Percentiles rank a stretch among this genome's conserved stretches.
Conservation (phyloP, 2,329 filamentous ascomycete species). For the Fusarium anthophilum region DNA sequence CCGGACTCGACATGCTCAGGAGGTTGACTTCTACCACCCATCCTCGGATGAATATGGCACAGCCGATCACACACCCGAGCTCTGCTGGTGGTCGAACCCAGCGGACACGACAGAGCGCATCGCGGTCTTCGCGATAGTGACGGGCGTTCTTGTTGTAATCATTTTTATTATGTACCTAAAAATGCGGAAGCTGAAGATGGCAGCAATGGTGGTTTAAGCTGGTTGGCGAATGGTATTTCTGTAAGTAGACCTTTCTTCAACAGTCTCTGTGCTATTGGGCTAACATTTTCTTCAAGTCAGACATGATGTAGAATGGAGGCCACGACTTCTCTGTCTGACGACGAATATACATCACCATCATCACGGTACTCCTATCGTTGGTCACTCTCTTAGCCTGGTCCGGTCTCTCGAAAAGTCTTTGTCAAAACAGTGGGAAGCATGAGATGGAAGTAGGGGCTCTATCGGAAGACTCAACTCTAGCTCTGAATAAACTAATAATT, state of each 20-base stretch:
- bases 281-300: neutral
- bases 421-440: neutral
- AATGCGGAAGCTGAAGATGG: neutral
- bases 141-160: neutral
- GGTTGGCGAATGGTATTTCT: neutral
- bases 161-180: neutral
- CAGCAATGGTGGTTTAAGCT: neutral
- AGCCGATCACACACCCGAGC: neutral
- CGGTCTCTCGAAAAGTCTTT: neutral
- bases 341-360: neutral
- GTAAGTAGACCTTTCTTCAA: neutral
- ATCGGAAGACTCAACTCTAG: neutral
- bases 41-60: neutral
- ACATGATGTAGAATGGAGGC: neutral
- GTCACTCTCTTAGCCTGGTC: neutral
- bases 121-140: neutral
- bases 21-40: neutral
- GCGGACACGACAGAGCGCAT: neutral
- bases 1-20: neutral
- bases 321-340: neutral
- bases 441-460: neutral
- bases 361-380: too few species aligned
- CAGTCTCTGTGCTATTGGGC: neutral
- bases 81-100: neutral
- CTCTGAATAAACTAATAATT: slow-evolving; percentile 53